Conservation (phyloP, 2,329 filamentous ascomycete species). For the Domatiomyces globalis region DNA sequence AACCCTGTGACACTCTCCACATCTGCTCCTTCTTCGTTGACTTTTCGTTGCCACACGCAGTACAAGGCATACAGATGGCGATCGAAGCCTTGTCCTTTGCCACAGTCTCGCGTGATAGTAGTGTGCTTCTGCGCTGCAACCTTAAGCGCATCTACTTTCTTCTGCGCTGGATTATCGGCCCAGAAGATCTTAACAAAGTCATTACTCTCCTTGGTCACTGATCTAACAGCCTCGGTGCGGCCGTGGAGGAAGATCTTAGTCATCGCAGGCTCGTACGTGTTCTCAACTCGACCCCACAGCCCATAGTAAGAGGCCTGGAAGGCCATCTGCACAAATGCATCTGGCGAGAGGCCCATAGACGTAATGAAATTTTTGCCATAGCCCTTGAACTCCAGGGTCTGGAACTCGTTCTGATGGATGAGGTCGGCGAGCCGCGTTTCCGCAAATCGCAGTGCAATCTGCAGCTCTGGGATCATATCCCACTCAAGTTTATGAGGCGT, state of each 20-base stretch:
- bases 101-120: constrained; percentile 64
- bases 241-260: constrained; percentile 90
- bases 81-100: constrained; percentile 82
- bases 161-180: constrained; percentile 68
- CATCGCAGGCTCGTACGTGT: constrained; percentile 96
- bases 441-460: constrained; percentile 82
- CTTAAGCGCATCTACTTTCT: constrained; percentile 74
- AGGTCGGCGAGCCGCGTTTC: constrained; percentile 88
- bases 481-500: constrained; percentile 94
- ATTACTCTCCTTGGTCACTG: constrained; percentile 66
- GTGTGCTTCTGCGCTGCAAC: constrained; percentile 75
- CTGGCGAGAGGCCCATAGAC: constrained; percentile 88
- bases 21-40: constrained; percentile 55
- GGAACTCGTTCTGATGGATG: constrained; percentile 92
- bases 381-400: constrained; percentile 71
- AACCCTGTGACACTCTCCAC: constrained; percentile 36
- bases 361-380: constrained; percentile 99
- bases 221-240: constrained; percentile 81
- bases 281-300: constrained; percentile 83
- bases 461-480: constrained; percentile 89
- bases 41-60: constrained; percentile 80
- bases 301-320: constrained; percentile 98
- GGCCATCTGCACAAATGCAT: constrained; percentile 97
- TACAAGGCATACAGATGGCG: constrained; percentile 87
- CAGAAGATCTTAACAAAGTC: constrained; percentile 89